Base-by-base conservation (phyloP, 768 basidiomycete species). In the Xanthoconium stramineum region DNA sequence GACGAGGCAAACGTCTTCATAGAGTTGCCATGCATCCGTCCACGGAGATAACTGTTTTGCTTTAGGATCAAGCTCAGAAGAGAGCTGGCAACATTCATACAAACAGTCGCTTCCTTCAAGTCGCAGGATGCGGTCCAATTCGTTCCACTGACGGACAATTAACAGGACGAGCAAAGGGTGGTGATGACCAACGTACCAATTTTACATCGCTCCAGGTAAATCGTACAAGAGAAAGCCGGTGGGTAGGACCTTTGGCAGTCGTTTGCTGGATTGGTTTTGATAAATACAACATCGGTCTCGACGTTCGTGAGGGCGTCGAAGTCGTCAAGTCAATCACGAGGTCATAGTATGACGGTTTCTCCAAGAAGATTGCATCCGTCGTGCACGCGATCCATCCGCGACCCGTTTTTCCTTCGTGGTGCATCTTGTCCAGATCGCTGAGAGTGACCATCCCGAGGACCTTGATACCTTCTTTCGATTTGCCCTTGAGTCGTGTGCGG, bases 331-430 rank as follows among this genome's bases (percentile, higher is more conserved):
- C 89, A 57, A 94, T 84, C 48, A 94, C 73, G 14, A 94, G 76
- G 67, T 94, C 91, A 64, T 91, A 94, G 61, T 83, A 83, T 4
- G 80, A 74, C 1, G 91, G 86, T 67, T 86, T 89, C 60, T 94
- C 91, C 43, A 92, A 75, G 72, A 89, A 93, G 17, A 94, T 81
- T 10, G 90, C 85, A 60, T 94, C 91, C 2, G 91, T 91, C 11
- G 91, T 90, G 65, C 91, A 93, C 33, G 91, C 91, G 52, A 93
- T 83, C 90, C 90, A 94, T 19, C 91, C 91, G 7, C 80, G 75
- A 6, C 88, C 88, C 3, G 72, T 77, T 60, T 75, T 72, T 29
- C 79, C 78, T 67, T 86, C 88, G 17, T 72, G 69, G 52, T 80
- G 72, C 51, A 93, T 66, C 57, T 81, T 77, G 56, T 84, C 83